Evolutionary conservation across 441 rosid genomes (phyloP).

Genomic region (Cnidoscolus chayamansa): DNA sequence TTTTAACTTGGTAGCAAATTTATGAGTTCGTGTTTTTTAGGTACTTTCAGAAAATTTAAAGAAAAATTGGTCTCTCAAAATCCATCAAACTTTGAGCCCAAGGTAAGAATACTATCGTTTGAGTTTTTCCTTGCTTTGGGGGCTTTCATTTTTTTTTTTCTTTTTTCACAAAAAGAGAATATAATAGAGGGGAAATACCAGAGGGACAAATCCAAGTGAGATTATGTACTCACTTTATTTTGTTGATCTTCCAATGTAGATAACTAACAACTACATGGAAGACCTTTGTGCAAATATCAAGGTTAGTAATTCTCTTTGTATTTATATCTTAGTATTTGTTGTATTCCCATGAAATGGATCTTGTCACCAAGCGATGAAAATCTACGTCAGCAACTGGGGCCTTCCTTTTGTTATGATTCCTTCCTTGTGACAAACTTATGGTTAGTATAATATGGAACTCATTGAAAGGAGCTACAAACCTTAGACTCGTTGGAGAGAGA

Average conservation of each 20-base stretch:
- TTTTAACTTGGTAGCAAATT: background rate
- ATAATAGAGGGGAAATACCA: background rate
- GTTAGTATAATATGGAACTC: no score
- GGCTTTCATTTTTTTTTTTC: background rate
- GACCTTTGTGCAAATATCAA: slow-evolving; percentile 65
- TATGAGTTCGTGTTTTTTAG: slow-evolving; percentile 33
- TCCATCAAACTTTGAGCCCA: slow-evolving; percentile 55
- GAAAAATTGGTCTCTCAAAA: slow-evolving; percentile 64
- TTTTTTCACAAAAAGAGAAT: no score
- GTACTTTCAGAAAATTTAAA: slow-evolving; percentile 78
- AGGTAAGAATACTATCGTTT: slow-evolving; percentile 38
- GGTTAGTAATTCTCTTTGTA: slow-evolving; percentile 40
- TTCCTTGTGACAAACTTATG: no score
- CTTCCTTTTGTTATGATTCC: no score
- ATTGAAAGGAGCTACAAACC: no score
- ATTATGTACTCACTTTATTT: background rate
- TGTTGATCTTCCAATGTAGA: slow-evolving; percentile 39
- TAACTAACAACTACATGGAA: slow-evolving; percentile 64
- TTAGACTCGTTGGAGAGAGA: no score
- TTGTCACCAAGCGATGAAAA: no score
- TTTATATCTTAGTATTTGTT: background rate
- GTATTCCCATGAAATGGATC: no score
- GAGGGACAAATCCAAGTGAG: background rate
- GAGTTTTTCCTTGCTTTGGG: background rate
- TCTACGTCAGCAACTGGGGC: no score